Evolutionary conservation across 495 filamentous ascomycete genomes (phyloP).

Genomic region (Penicillium tannophilum): DNA sequence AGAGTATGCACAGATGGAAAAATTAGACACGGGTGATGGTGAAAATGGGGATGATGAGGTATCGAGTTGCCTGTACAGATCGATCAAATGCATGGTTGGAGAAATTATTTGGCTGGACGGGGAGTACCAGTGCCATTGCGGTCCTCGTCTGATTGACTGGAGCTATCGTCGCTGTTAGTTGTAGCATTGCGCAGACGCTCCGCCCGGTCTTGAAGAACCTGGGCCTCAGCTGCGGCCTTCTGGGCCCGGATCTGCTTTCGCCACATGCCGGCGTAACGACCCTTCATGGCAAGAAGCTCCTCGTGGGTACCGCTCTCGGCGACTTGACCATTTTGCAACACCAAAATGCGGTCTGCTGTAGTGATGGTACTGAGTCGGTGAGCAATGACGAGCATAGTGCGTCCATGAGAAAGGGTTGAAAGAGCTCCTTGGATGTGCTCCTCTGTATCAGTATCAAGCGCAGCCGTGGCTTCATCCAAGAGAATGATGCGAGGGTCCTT

Average conservation of each 20-base stretch:
- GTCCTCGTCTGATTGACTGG: slow-evolving; percentile 56
- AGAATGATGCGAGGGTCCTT: slow-evolving; percentile 97
- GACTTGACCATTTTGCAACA: slow-evolving; percentile 83
- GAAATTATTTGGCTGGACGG: slow-evolving; percentile 26
- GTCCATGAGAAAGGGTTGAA: slow-evolving; percentile 73
- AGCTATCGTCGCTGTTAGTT: slow-evolving; percentile 51
- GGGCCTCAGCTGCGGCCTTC: slow-evolving; percentile 74
- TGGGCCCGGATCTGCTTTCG: slow-evolving; percentile 90
- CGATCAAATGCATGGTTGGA: background rate
- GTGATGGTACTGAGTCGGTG: slow-evolving; percentile 95
- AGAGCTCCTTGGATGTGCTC: slow-evolving; percentile 92
- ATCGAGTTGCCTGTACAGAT: slow-evolving; percentile 18
- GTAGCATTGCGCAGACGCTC: slow-evolving; percentile 46
- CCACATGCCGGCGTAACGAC: slow-evolving; percentile 93
- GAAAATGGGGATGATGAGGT: slow-evolving; percentile 1
- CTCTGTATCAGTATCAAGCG: slow-evolving; percentile 92
- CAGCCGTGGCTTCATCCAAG: slow-evolving; percentile 94
- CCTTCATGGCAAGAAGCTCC: slow-evolving; percentile 74
- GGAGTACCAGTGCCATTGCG: slow-evolving; percentile 35
- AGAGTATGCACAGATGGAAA: slow-evolving; percentile 31
- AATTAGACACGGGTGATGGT: slow-evolving; percentile 18
- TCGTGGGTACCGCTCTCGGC: slow-evolving; percentile 85
- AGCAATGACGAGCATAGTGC: slow-evolving; percentile 83
- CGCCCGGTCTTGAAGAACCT: slow-evolving; percentile 53
- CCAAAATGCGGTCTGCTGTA: slow-evolving; percentile 90